Evolutionary conservation across 2,329 filamentous ascomycete species (phyloP).

Genomic region (Claviceps africana): DNA sequence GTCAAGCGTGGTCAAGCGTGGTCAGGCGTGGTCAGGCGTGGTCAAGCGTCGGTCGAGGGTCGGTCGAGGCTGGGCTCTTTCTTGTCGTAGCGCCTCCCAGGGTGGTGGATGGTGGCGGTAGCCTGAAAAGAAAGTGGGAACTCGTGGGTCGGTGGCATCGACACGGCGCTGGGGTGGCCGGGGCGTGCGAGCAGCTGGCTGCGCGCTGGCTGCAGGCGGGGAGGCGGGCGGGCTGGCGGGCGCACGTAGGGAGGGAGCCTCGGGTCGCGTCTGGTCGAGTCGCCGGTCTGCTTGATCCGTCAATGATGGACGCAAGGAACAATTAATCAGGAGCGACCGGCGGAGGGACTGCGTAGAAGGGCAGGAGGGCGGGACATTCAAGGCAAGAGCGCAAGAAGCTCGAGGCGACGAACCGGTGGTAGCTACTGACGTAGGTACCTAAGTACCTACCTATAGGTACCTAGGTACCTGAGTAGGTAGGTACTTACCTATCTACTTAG

Average conservation of each 20-base stretch:
- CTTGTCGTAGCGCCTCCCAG: background rate
- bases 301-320: background rate
- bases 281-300: too few relatives aligned
- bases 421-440: too few relatives aligned
- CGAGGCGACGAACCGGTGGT: too few relatives aligned
- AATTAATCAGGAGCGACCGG: background rate
- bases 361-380: too few relatives aligned
- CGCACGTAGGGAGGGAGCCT: too few relatives aligned
- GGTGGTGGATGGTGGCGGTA: slow-evolving; percentile 1
- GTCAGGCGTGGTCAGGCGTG: background rate
- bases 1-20: background rate
- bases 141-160: slow-evolving; percentile 4
- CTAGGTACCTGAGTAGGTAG: background rate
- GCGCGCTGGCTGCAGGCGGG: background rate
- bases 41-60: background rate
- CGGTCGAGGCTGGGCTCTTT: background rate
- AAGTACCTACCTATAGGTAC: background rate
- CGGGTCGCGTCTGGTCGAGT: too few relatives aligned
- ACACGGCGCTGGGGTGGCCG: background rate
- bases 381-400: too few relatives aligned
- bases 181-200: background rate
- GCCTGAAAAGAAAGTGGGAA: slow-evolving; percentile 2
- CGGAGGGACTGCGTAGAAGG: background rate
- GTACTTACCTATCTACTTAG: too few relatives aligned
- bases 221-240: background rate